phyloP scores from a whole-genome alignment of 305 asterid genomes.

The Plantago rigida region DNA sequence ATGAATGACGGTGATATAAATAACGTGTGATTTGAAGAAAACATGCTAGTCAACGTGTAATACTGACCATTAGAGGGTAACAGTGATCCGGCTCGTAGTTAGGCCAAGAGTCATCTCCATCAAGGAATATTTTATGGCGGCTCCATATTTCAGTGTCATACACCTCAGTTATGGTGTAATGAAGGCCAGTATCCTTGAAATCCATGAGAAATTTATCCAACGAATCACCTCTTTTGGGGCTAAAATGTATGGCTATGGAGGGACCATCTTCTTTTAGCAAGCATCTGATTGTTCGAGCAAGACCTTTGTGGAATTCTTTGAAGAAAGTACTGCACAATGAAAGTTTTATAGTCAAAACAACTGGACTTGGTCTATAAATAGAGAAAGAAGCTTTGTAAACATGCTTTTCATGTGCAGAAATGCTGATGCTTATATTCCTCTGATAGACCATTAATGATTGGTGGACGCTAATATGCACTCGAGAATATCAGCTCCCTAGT shows the following conservation, averaged over 20 bases:
- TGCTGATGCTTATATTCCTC: not conserved
- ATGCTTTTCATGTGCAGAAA: not conserved
- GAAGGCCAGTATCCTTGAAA: conserved; percentile 47
- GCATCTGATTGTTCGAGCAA: conserved; percentile 62
- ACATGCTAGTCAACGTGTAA: conserved; percentile 31
- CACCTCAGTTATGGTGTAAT: conserved; percentile 45
- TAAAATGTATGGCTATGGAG: conserved; percentile 64
- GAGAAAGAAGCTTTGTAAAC: not conserved
- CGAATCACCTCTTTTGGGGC: conserved; percentile 87
- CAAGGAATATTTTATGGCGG: conserved; percentile 39
- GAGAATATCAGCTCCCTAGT: too few species aligned
- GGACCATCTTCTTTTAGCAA: conserved; percentile 55
- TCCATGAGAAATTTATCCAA: conserved; percentile 62
- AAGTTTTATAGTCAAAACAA: conserved; percentile 25
- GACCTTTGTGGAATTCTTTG: conserved; percentile 66
- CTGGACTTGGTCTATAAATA: too few species aligned
- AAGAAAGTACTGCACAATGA: conserved; percentile 70
- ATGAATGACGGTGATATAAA: not conserved
- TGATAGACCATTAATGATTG: too few species aligned
- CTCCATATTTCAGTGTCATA: conserved; percentile 63
- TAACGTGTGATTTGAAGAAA: not conserved
- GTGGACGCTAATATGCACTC: too few species aligned
- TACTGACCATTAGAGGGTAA: conserved; percentile 65
- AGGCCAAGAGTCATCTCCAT: conserved; percentile 69
- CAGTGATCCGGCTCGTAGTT: conserved; percentile 82